phyloP scores from a whole-genome alignment of 192 early-diverging fungal species.

The Backusella circina region DNA sequence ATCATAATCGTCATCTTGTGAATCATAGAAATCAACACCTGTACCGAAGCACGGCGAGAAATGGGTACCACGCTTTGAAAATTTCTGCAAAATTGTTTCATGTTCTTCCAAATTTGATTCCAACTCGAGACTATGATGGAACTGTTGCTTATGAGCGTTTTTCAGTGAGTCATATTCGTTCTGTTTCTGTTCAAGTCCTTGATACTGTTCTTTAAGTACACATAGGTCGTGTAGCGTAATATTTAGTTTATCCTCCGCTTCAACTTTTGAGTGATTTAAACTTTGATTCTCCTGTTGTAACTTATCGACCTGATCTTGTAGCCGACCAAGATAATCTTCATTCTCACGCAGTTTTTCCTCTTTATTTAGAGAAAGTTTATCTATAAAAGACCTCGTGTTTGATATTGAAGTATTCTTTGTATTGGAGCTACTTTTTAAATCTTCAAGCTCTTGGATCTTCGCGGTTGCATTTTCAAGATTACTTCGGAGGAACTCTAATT shows the following conservation, averaged over 20 bases:
- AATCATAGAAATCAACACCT: not conserved
- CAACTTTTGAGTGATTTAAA: conserved; percentile 24
- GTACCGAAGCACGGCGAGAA: not conserved
- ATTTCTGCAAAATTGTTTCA: conserved; percentile 21
- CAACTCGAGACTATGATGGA: conserved; percentile 27
- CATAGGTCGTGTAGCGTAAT: conserved; percentile 25
- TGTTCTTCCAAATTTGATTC: conserved; percentile 37
- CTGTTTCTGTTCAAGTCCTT: conserved; percentile 22
- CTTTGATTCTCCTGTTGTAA: conserved; percentile 30
- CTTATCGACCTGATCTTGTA: conserved; percentile 20
- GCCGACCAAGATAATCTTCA: not conserved
- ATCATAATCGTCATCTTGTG: not conserved
- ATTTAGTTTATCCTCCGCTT: conserved; percentile 28
- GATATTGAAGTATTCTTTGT: not conserved
- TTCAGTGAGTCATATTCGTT: conserved; percentile 26
- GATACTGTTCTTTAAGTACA: conserved; percentile 32
- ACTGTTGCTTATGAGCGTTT: conserved; percentile 24
- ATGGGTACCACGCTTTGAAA: conserved; percentile 12
- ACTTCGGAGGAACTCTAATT: conserved; percentile 11
- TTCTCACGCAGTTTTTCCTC: not conserved
- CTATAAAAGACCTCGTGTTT: not conserved
- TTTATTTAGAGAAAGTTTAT: not conserved
- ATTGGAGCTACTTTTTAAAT: not conserved
- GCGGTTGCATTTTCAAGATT: conserved; percentile 28
- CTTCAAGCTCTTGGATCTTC: conserved; percentile 35